Evolutionary conservation across 176 grass and related monocot genomes (phyloP).

Genomic region (Eleusine coracana): DNA sequence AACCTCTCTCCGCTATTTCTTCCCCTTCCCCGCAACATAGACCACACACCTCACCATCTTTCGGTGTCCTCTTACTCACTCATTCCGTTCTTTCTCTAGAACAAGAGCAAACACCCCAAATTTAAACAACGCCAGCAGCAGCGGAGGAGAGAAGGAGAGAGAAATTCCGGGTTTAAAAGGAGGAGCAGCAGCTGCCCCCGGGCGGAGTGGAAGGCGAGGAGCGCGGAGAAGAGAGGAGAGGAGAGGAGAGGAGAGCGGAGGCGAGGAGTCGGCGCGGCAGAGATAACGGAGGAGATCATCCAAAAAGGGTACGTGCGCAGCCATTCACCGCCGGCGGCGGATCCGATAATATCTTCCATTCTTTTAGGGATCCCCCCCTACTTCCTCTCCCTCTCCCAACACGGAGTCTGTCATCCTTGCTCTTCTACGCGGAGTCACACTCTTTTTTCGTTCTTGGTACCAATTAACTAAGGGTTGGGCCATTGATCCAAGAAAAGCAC

Average conservation of each 20-base stretch:
- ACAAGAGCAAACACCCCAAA: slow-evolving; percentile 22
- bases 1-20: slow-evolving; percentile 35
- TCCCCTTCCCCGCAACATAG: slow-evolving; percentile 49
- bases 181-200: neutral
- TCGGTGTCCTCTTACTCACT: slow-evolving; percentile 41
- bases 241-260: slow-evolving; percentile 5
- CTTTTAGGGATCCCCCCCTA: slow-evolving; percentile 22
- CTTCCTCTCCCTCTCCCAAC: neutral
- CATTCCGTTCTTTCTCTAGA: slow-evolving; percentile 15
- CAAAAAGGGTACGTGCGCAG: slow-evolving; percentile 45
- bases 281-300: slow-evolving; percentile 40
- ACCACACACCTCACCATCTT: slow-evolving; percentile 65
- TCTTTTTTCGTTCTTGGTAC: slow-evolving; percentile 46
- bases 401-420: neutral
- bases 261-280: slow-evolving; percentile 38
- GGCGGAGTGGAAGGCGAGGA: slow-evolving; percentile 34
- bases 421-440: slow-evolving; percentile 19
- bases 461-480: slow-evolving; percentile 40
- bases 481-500: slow-evolving; percentile 66
- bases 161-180: slow-evolving; percentile 22
- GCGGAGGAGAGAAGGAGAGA: neutral
- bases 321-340: slow-evolving; percentile 45
- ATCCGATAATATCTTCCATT: slow-evolving; percentile 43
- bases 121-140: slow-evolving; percentile 19
- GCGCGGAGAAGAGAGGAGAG: neutral